These are phyloP conservation scores for Microthlaspi erraticum DNA, from an alignment of 345 rosid species.

Conservation along the genomic window DNA sequence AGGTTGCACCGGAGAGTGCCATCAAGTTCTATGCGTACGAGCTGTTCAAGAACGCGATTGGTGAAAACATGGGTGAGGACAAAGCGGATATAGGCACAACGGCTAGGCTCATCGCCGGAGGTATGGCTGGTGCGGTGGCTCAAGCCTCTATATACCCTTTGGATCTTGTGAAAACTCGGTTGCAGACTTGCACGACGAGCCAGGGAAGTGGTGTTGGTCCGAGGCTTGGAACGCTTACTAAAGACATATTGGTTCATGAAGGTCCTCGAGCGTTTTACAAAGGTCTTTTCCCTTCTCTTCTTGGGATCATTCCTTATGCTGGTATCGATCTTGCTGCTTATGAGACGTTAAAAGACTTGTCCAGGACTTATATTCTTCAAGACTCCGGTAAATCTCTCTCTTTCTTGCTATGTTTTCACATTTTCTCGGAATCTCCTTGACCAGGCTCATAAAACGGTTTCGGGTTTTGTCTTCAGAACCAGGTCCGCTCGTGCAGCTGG, in stretches of 20 bases:
- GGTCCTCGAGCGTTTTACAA: constrained; percentile 88
- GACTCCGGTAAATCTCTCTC: constrained; percentile 60
- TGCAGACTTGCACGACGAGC: constrained; percentile 68
- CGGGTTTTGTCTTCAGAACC: constrained; percentile 56
- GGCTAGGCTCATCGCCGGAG: constrained; percentile 81
- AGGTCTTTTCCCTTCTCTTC: constrained; percentile 86
- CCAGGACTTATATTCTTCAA: constrained; percentile 69
- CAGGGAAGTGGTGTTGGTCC: constrained; percentile 67
- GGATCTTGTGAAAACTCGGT: constrained; percentile 94
- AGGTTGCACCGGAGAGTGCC: constrained; percentile 97
- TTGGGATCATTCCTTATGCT: constrained; percentile 93
- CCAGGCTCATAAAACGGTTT: constrained; percentile 1
- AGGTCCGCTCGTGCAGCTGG: constrained; percentile 85
- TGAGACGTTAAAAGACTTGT: constrained; percentile 83
- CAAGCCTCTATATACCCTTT: constrained; percentile 85
- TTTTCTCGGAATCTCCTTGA: constrained; percentile 6
- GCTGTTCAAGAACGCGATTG: constrained; percentile 64
- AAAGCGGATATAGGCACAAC: constrained; percentile 62
- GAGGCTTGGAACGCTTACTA: constrained; percentile 57
- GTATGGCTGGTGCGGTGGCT: constrained; percentile 93
- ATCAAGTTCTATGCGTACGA: constrained; percentile 82
- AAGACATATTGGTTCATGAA: constrained; percentile 77
- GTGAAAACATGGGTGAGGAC: constrained; percentile 55
- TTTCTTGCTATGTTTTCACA: not conserved
- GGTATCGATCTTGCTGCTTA: constrained; percentile 96